Base-by-base conservation (phyloP, 331 rosid genomes). In the Pyrus hybrid region DNA sequence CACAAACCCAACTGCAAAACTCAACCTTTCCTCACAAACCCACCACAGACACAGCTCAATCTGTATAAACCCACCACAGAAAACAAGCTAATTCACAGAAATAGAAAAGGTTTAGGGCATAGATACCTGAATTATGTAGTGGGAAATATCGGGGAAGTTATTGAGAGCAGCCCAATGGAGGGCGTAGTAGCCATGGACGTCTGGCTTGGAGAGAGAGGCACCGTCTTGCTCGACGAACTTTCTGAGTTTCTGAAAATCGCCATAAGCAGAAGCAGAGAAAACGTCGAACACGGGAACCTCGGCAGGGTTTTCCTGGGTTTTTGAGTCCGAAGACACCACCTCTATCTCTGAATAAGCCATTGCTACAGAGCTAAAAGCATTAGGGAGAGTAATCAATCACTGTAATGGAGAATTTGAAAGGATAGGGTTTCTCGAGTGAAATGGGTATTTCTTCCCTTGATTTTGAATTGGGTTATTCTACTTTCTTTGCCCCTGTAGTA, bases 331-430 rank as follows among this genome's bases (percentile, higher is more conserved):
- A 26, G 96, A 83, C 63, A 92, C 79, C 5, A 92, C 86, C 88
- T 90, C 95, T 79, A 91, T 88, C 88, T 92, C 99, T 54, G 97
- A 92, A 37, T 94, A 88, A 68, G 88, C 88, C 98, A 94, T 93
- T 29, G 22, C 8, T n/a, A 6, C 11, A 33, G 58, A 57, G 43
- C 58, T 67, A 28, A 43, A 3, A 56, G n/a, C 79, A 58, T 79
- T 1, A 6, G 49, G 73, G 47, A 17, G 14, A 16, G 2, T 17
- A 28, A 17, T 8, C 54, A 41, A 41, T 41, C 47, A 41, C 47
- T 26, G 66, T 26, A 23, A 25, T 62, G 8, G 25, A 12, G 49
- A 17, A 18, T 16, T 8, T 41, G 37, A 37, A 45, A 20, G 9
- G n/a, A 54, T 54, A 54, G 21, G 22, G 23, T 54, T 54, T 54